Conservation (phyloP, 306 rosid species). For the Canavalia ensiformis region DNA sequence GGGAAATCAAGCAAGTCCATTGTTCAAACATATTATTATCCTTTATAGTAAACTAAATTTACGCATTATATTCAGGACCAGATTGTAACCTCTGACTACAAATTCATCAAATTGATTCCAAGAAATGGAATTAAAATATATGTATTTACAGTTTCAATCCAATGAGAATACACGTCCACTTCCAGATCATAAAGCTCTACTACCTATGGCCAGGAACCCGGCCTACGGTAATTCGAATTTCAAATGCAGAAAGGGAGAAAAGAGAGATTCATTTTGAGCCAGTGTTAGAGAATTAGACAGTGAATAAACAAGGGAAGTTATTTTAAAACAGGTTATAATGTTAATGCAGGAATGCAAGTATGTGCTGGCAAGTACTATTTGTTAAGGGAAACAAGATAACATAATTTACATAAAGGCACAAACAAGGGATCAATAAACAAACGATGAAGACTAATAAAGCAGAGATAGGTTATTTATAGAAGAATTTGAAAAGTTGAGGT, state of each 20-base stretch:
- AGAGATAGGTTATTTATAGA: no score
- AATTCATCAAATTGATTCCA: background rate
- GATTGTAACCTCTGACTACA: background rate
- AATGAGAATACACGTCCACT: no score
- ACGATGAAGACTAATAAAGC: no score
- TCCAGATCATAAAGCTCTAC: background rate
- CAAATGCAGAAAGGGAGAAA: background rate
- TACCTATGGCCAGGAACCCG: no score
- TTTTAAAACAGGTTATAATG: no score
- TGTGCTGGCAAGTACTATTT: no score
- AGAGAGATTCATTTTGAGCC: background rate
- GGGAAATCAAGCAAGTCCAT: background rate
- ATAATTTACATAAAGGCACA: no score
- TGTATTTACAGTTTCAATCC: background rate
- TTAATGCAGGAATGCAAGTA: no score
- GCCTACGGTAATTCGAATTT: background rate
- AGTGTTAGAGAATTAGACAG: background rate
- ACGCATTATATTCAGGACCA: background rate
- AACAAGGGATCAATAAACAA: no score
- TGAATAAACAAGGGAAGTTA: background rate
- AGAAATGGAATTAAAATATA: background rate
- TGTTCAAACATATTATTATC: background rate
- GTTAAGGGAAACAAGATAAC: no score
- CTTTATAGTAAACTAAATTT: no score
- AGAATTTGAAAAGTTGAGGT: no score